These are phyloP conservation scores for Parachlorella kessleri DNA, from an alignment of 139 green algal genomes.

Conservation along the genomic window DNA sequence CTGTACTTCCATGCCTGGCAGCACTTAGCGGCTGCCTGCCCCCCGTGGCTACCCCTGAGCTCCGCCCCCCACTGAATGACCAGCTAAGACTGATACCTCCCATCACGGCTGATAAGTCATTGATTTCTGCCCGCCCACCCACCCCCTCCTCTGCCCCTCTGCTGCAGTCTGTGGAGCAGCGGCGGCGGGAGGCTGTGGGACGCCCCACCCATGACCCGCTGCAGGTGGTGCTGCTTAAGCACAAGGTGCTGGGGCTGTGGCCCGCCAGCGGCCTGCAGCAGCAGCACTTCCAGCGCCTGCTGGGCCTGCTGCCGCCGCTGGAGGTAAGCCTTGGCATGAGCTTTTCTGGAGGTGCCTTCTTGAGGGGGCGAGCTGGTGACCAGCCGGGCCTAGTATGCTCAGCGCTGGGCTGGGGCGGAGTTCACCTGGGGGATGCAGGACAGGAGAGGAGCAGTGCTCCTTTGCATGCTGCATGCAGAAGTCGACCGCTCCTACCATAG, in stretches of 20 bases:
- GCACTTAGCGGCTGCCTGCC: too few relatives aligned
- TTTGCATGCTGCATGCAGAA: too few relatives aligned
- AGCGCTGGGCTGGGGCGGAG: too few relatives aligned
- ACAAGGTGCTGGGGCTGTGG: conserved; percentile 49
- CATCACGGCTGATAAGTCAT: too few relatives aligned
- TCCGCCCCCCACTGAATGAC: too few relatives aligned
- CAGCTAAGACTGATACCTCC: too few relatives aligned
- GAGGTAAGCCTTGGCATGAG: background rate
- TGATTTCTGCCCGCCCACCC: background rate
- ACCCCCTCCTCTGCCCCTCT: background rate
- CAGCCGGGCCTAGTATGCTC: too few relatives aligned
- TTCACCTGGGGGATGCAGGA: too few relatives aligned
- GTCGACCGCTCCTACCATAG: too few relatives aligned
- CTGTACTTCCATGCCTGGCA: too few relatives aligned
- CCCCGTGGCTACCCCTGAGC: too few relatives aligned
- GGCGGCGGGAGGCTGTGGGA: conserved; percentile 32
- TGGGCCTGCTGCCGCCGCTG: conserved; percentile 30
- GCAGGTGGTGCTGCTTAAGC: conserved; percentile 50
- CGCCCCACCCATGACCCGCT: conserved; percentile 1
- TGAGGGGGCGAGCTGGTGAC: background rate
- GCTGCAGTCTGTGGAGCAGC: conserved; percentile 27
- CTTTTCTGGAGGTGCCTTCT: background rate
- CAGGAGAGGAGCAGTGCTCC: too few relatives aligned
- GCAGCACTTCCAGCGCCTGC: conserved; percentile 45
- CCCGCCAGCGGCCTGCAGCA: conserved; percentile 33